These are phyloP conservation scores for Diophrys appendiculata DNA, from an alignment of 73 alveolate genomes.

Conservation along the genomic window DNA sequence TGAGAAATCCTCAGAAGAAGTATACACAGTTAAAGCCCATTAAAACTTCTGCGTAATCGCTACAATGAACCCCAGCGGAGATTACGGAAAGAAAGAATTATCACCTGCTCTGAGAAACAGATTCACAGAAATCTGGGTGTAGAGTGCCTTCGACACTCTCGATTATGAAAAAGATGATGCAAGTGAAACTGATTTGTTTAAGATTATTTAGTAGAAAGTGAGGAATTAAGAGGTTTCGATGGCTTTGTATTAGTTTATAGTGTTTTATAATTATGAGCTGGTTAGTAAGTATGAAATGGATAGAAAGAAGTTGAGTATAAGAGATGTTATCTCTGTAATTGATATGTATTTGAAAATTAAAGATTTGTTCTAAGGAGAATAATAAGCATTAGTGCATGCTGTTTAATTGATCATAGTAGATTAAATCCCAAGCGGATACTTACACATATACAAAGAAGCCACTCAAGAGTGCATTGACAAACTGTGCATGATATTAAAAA, in stretches of 20 bases:
- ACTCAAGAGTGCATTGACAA: too few species aligned
- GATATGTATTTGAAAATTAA: constrained; percentile 7
- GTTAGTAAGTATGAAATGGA: constrained; percentile 13
- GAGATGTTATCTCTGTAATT: constrained; percentile 62
- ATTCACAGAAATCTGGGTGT: constrained; percentile 98
- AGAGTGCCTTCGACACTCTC: constrained; percentile 10
- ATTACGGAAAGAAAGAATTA: constrained; percentile 97
- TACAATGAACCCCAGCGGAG: constrained; percentile 99
- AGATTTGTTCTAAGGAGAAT: background rate
- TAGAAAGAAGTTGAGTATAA: constrained; percentile 51
- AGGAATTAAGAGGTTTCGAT: constrained; percentile 48
- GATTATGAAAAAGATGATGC: background rate
- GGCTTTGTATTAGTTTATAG: constrained; percentile 34
- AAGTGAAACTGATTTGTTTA: constrained; percentile 2
- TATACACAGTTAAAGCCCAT: constrained; percentile 80
- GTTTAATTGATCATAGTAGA: constrained; percentile 2
- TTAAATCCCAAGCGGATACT: background rate
- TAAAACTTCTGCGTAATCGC: constrained; percentile 89
- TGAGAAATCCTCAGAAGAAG: constrained; percentile 82
- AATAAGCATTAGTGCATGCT: background rate
- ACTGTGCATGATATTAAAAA: too few species aligned
- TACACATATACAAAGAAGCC: constrained; percentile 41
- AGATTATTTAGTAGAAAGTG: constrained; percentile 31
- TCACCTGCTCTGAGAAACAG: constrained; percentile 98
- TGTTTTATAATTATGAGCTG: constrained; percentile 25